These are phyloP conservation scores for Nematocida ironsii DNA, from an alignment of 371 early-diverging fungal genomes.

Conservation along the genomic window DNA sequence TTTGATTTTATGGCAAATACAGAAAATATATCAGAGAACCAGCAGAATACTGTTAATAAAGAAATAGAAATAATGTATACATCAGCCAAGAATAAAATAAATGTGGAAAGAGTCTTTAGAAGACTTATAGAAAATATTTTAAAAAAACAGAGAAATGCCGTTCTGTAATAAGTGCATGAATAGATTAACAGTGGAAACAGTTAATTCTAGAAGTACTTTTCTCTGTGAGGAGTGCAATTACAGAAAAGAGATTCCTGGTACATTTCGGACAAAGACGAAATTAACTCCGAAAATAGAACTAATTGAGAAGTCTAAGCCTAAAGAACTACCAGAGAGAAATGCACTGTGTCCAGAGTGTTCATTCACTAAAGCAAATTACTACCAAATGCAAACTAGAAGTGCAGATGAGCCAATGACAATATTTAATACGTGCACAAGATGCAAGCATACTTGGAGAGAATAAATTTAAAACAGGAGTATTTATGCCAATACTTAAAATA, in stretches of 20 bases:
- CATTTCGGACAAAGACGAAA: conserved; percentile 20
- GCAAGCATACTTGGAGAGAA: conserved; percentile 70
- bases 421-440: conserved; percentile 69
- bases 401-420: conserved; percentile 80
- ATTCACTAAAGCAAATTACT: conserved; percentile 80
- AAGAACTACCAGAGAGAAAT: conserved; percentile 62
- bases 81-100: conserved; percentile 34
- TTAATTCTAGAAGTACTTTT: conserved; percentile 16
- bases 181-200: conserved; percentile 49
- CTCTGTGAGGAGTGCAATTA: conserved; percentile 63
- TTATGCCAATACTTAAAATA: too few relatives aligned
- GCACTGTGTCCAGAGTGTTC: conserved; percentile 76
- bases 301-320: conserved; percentile 47
- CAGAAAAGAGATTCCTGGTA: conserved; percentile 54
- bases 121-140: conserved; percentile 30
- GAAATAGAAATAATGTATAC: conserved; percentile 35
- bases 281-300: conserved; percentile 42
- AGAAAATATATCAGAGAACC: not conserved
- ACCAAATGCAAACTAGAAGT: conserved; percentile 91
- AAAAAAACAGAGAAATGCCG: conserved; percentile 32
- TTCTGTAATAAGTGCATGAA: conserved; percentile 60
- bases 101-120: conserved; percentile 35
- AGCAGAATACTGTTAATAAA: not conserved
- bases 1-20: conserved; percentile 22
- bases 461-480: conserved; percentile 13